Evolutionary conservation across 441 rosid species (phyloP).

Genomic region (Erysimum cheiri): DNA sequence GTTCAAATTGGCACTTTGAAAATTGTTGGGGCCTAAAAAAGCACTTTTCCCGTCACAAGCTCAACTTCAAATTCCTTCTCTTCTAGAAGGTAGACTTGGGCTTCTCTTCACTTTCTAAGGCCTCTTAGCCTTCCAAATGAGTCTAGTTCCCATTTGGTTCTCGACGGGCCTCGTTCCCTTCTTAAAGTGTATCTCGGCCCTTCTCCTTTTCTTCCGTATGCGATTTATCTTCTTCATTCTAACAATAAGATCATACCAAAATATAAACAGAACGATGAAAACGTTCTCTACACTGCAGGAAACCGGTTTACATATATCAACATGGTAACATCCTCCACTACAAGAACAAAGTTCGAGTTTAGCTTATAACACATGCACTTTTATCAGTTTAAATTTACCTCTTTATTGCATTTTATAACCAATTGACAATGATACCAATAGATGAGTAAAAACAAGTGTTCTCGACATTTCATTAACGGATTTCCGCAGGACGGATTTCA

Average conservation of each 20-base stretch:
- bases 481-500: not conserved
- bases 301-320: not conserved
- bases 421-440: not conserved
- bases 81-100: too few species aligned
- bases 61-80: too few species aligned
- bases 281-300: slow-evolving; percentile 18
- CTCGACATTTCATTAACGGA: not conserved
- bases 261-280: slow-evolving; percentile 3
- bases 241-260: not conserved
- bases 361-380: not conserved
- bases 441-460: not conserved
- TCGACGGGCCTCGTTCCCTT: too few species aligned
- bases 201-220: too few species aligned
- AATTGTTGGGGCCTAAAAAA: too few species aligned
- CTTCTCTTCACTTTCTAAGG: too few species aligned
- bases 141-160: too few species aligned
- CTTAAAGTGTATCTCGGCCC: too few species aligned
- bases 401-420: not conserved
- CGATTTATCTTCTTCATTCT: too few species aligned
- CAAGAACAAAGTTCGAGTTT: not conserved
- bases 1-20: too few species aligned
- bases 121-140: too few species aligned
- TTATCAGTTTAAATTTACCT: not conserved
- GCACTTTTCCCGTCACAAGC: too few species aligned
- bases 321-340: not conserved